These are phyloP conservation scores for Sisymbrium altissimum DNA, from an alignment of 345 rosid species.

Conservation along the genomic window DNA sequence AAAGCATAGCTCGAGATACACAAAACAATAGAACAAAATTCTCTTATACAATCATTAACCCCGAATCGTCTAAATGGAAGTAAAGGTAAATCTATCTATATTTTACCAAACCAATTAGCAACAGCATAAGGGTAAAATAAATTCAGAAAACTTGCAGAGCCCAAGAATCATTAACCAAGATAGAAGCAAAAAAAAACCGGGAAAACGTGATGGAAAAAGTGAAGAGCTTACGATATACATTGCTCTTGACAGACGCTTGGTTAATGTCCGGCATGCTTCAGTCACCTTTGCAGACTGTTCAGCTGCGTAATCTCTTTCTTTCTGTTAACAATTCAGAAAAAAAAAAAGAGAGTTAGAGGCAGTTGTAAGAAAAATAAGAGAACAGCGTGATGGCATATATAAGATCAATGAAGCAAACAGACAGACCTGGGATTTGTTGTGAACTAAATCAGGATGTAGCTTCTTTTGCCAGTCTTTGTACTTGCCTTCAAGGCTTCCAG, in stretches of 20 bases:
- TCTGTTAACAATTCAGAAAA: slow-evolving; percentile 31
- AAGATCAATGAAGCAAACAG: background rate
- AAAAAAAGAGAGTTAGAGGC: too few species aligned
- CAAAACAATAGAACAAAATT: too few species aligned
- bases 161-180: background rate
- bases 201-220: background rate
- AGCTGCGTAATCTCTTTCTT: slow-evolving; percentile 76
- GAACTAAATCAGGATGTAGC: slow-evolving; percentile 95
- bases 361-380: background rate
- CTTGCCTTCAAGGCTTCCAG: slow-evolving; percentile 56
- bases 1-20: background rate
- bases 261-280: slow-evolving; percentile 75
- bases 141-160: background rate
- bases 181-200: background rate
- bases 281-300: slow-evolving; percentile 85
- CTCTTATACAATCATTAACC: background rate
- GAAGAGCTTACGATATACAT: slow-evolving; percentile 66
- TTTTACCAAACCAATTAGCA: background rate
- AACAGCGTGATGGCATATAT: background rate
- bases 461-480: slow-evolving; percentile 93
- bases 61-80: background rate
- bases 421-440: slow-evolving; percentile 80
- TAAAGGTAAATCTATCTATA: background rate
- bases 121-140: background rate
- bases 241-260: slow-evolving; percentile 62